phyloP scores from a whole-genome alignment of 1,284 basidiomycete species.

The Tilletia walkeri region DNA sequence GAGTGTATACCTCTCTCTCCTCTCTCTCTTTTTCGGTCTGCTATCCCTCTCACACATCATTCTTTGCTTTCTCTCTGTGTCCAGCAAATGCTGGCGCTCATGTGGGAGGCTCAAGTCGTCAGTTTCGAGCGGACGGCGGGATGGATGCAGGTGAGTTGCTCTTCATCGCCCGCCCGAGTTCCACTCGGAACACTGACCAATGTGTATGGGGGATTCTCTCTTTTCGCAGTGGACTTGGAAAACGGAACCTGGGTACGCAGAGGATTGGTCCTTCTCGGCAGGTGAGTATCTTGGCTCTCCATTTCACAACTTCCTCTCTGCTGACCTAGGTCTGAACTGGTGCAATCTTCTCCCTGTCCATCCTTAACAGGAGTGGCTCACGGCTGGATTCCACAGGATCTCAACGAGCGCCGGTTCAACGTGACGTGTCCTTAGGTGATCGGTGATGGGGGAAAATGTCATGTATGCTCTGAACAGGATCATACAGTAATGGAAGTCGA shows the following conservation, averaged over 20 bases:
- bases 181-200: no score
- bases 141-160: slow-evolving; percentile 3
- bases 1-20: neutral
- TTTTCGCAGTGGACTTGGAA: neutral
- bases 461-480: no score
- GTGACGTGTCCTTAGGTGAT: neutral
- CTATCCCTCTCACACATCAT: no score
- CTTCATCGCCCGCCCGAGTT: no score
- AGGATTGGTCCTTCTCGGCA: neutral
- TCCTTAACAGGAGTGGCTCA: neutral
- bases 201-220: neutral
- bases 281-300: neutral
- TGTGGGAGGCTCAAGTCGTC: slow-evolving; percentile 5
- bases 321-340: no score
- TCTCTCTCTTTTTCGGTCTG: no score
- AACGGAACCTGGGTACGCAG: slow-evolving; percentile 6
- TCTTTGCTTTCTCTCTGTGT: no score
- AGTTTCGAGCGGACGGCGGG: slow-evolving; percentile 1
- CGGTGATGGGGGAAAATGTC: no score
- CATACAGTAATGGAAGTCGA: no score
- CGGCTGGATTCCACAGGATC: slow-evolving; percentile 5
- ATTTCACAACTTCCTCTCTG: no score
- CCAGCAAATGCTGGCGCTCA: slow-evolving; percentile 1
- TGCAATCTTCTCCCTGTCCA: no score
- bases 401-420: neutral